phyloP scores from a whole-genome alignment of 2,329 filamentous ascomycete genomes.

The Fusarium albidum region DNA sequence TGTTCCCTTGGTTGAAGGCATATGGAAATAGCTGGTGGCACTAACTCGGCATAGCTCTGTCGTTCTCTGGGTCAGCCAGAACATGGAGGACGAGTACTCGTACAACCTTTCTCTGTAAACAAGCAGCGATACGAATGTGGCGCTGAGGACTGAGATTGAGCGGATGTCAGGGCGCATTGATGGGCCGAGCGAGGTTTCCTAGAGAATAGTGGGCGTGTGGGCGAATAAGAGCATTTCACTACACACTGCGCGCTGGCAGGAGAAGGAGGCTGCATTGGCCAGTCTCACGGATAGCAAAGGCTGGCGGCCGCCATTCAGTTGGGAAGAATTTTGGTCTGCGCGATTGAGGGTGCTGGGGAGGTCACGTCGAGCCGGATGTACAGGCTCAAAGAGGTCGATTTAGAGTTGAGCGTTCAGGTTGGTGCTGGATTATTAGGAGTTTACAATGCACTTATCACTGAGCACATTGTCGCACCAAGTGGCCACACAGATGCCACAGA shows the following conservation, averaged over 20 bases:
- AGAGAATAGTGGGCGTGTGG: slow-evolving; percentile 16
- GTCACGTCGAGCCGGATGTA: slow-evolving; percentile 2
- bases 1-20: slow-evolving; percentile 3
- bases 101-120: slow-evolving; percentile 70
- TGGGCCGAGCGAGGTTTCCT: slow-evolving; percentile 6
- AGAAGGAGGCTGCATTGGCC: slow-evolving; percentile 10
- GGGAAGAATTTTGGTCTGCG: slow-evolving; percentile 3
- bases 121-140: background rate
- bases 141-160: slow-evolving; percentile 4
- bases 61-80: slow-evolving; percentile 74
- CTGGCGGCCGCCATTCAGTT: slow-evolving; percentile 2
- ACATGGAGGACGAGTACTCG: slow-evolving; percentile 76
- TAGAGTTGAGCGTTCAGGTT: slow-evolving; percentile 15
- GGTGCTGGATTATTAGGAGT: slow-evolving; percentile 7
- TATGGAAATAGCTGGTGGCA: background rate
- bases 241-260: slow-evolving; percentile 2
- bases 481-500: too few relatives aligned
- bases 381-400: slow-evolving; percentile 9
- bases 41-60: slow-evolving; percentile 58
- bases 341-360: background rate
- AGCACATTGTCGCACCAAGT: too few relatives aligned
- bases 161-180: slow-evolving; percentile 14
- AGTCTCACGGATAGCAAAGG: background rate
- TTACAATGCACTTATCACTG: slow-evolving; percentile 1
- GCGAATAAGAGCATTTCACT: slow-evolving; percentile 25